Conservation (phyloP, 192 early-diverging fungal species). For the Gaertneriomyces semiglobifer region DNA sequence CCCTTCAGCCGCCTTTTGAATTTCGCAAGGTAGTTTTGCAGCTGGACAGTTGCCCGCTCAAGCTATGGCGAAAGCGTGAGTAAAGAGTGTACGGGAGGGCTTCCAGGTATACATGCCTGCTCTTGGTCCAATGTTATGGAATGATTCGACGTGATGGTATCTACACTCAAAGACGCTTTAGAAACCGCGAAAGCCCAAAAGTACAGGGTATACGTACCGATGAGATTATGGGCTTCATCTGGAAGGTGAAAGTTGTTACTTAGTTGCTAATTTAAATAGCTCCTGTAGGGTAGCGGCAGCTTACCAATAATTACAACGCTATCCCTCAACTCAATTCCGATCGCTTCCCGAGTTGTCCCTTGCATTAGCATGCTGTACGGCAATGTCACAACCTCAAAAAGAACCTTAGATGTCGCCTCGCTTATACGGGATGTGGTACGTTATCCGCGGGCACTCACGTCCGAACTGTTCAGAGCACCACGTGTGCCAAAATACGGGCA, state of each 20-base stretch:
- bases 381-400: conserved; percentile 68
- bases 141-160: conserved; percentile 62
- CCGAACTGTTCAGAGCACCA: conserved; percentile 47
- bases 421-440: not conserved
- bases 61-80: conserved; percentile 10
- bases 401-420: not conserved
- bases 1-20: conserved; percentile 70
- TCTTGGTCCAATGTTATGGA: conserved; percentile 53
- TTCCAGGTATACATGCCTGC: conserved; percentile 33
- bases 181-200: not conserved
- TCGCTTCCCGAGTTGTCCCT: conserved; percentile 65
- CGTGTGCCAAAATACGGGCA: conserved; percentile 88
- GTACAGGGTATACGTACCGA: conserved; percentile 50
- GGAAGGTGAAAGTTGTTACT: not conserved
- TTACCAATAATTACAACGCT: conserved; percentile 84
- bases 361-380: conserved; percentile 87
- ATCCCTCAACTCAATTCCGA: conserved; percentile 65
- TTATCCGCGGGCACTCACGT: conserved; percentile 37
- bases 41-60: conserved; percentile 48
- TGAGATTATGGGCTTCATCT: conserved; percentile 55
- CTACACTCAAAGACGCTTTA: not conserved
- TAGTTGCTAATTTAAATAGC: not conserved
- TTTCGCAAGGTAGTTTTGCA: conserved; percentile 62
- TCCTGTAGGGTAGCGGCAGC: conserved; percentile 10
- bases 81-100: too few species aligned